Percentiles rank a stretch among this genome's conserved stretches.
phyloP scores from a whole-genome alignment of 2,329 filamentous ascomycete genomes.

The Scytalidium lignicola region DNA sequence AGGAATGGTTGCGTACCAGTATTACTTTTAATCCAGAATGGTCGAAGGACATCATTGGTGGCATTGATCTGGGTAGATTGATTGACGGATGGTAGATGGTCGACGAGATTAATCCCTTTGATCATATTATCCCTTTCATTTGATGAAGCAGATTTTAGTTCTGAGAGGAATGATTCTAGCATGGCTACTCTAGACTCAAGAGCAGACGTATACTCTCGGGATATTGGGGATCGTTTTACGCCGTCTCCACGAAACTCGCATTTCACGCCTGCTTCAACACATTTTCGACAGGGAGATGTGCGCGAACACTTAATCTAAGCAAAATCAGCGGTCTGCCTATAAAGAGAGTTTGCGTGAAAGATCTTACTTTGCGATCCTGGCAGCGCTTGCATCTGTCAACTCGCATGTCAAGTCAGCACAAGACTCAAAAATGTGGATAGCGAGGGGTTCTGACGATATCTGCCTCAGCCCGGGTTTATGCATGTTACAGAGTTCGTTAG shows the following conservation, averaged over 20 bases:
- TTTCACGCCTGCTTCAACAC: constrained; percentile 5
- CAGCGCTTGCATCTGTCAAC: constrained; percentile 9
- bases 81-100: too few relatives aligned
- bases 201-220: constrained; percentile 8
- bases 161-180: constrained; percentile 4
- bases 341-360: background rate
- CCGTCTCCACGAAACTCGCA: constrained; percentile 11
- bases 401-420: background rate
- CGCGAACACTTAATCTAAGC: constrained; percentile 9
- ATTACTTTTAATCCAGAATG: too few relatives aligned
- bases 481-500: too few relatives aligned
- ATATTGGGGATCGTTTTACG: constrained; percentile 9
- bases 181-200: constrained; percentile 6
- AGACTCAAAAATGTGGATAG: too few relatives aligned
- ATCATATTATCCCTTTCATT: background rate
- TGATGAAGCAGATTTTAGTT: constrained; percentile 3
- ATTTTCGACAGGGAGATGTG: constrained; percentile 9
- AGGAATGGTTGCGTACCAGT: too few relatives aligned
- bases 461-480: too few relatives aligned
- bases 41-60: too few relatives aligned
- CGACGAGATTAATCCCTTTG: background rate
- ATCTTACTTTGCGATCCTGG: constrained; percentile 10
- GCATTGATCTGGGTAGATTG: too few relatives aligned
- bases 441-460: too few relatives aligned
- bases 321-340: background rate